A percentile compares a stretch with the other conserved stretches of the same genome.
Conservation (phyloP, 2,329 filamentous ascomycete genomes). For the Fusarium sp. region DNA sequence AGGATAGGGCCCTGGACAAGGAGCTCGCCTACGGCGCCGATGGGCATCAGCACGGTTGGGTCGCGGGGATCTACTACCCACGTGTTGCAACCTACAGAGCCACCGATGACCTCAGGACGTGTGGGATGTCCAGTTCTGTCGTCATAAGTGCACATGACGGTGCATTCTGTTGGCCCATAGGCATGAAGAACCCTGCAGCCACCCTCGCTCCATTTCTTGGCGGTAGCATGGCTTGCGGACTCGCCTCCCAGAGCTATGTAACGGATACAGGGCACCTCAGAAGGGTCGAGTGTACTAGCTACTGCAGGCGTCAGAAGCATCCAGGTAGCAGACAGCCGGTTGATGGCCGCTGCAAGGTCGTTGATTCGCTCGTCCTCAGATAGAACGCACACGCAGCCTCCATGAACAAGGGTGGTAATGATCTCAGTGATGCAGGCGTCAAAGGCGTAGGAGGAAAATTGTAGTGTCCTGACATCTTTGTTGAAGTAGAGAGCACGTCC, state of each 20-base stretch:
- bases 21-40: neutral
- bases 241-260: neutral
- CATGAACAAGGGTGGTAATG: neutral
- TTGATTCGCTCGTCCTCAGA: slow-evolving; percentile 2
- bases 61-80: slow-evolving; percentile 4
- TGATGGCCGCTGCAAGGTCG: slow-evolving; percentile 1
- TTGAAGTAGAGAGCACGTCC: neutral
- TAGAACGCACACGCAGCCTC: slow-evolving; percentile 1
- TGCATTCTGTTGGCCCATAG: neutral
- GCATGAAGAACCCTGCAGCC: neutral
- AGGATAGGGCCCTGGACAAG: neutral
- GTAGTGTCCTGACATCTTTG: neutral
- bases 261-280: neutral
- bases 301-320: neutral
- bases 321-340: neutral
- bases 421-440: neutral
- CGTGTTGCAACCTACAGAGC: neutral
- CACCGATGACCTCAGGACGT: neutral
- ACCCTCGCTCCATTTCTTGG: neutral
- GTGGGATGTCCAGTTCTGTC: neutral
- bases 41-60: slow-evolving; percentile 3
- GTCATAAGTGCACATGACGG: slow-evolving; percentile 2
- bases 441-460: neutral
- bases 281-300: slow-evolving; percentile 2
- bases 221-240: neutral